Evolutionary conservation across 345 rosid genomes (phyloP).

Genomic region (Eucalyptus brandiana): DNA sequence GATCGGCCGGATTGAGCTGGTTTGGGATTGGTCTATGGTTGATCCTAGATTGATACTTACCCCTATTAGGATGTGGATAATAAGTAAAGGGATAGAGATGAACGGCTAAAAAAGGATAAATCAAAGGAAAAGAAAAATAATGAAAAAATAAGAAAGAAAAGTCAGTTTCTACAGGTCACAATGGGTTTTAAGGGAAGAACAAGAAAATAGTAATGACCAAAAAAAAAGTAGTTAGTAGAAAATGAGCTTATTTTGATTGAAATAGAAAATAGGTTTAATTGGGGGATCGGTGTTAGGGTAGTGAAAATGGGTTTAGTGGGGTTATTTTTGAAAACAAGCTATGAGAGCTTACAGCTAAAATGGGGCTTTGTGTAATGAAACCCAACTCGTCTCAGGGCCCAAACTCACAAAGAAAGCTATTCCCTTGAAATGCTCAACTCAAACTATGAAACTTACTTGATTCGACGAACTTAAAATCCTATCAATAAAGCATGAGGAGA

Average conservation of each 20-base stretch:
- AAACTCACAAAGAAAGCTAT: neutral
- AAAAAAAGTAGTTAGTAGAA: neutral
- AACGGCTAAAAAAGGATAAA: too few relatives aligned
- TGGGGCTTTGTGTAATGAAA: neutral
- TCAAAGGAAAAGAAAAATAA: too few relatives aligned
- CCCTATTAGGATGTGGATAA: too few relatives aligned
- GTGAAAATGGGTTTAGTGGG: neutral
- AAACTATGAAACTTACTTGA: neutral
- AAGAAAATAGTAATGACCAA: neutral
- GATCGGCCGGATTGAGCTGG: fast-evolving
- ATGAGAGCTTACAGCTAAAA: neutral
- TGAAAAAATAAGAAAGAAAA: too few relatives aligned
- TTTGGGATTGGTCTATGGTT: too few relatives aligned
- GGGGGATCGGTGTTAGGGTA: neutral
- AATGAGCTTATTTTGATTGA: neutral
- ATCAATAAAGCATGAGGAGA: neutral
- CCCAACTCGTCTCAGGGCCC: neutral
- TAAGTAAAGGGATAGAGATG: too few relatives aligned
- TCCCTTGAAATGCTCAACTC: neutral
- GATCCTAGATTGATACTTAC: too few relatives aligned
- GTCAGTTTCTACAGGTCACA: too few relatives aligned
- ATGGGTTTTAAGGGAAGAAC: neutral
- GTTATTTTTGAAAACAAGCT: neutral
- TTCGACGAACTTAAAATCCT: neutral
- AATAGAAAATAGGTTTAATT: neutral